A percentile compares a stretch with the other conserved stretches of the same genome.
Conservation (phyloP, 2,329 filamentous ascomycete genomes). For the Monilinia polystroma region DNA sequence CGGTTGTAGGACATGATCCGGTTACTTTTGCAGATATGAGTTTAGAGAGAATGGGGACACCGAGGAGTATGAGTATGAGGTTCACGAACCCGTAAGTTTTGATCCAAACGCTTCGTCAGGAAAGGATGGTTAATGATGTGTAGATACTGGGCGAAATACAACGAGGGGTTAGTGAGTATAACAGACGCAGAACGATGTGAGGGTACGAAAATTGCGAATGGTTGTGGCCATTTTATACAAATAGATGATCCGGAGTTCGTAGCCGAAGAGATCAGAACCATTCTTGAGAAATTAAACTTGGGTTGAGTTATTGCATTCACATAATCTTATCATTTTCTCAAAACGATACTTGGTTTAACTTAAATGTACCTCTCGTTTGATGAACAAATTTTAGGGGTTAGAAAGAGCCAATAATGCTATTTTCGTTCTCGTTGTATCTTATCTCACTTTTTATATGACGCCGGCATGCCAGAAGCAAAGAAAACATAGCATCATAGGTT, state of each 20-base stretch:
- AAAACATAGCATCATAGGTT: slow-evolving; percentile 3
- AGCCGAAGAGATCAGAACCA: slow-evolving; percentile 39
- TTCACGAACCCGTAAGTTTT: slow-evolving; percentile 39
- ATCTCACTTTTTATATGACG: background rate
- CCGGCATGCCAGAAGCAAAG: slow-evolving; percentile 4
- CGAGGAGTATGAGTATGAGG: slow-evolving; percentile 37
- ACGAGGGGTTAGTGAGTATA: slow-evolving; percentile 37
- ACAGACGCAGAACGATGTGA: slow-evolving; percentile 36
- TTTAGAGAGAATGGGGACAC: slow-evolving; percentile 39
- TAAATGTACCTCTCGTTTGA: background rate
- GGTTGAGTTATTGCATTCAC: background rate
- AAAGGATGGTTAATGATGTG: background rate
- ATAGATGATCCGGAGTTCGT: slow-evolving; percentile 39
- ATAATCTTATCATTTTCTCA: background rate
- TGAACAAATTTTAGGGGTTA: no score
- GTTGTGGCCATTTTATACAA: slow-evolving; percentile 41
- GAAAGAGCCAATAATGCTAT: background rate
- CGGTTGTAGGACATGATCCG: slow-evolving; percentile 40
- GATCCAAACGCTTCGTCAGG: background rate
- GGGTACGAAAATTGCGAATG: slow-evolving; percentile 37
- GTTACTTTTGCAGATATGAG: slow-evolving; percentile 38
- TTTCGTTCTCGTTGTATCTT: background rate
- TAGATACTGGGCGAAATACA: slow-evolving; percentile 41
- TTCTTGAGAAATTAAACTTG: slow-evolving; percentile 41
- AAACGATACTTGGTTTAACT: background rate